phyloP scores from a whole-genome alignment of 345 rosid genomes.

The Clarkia xantiana region DNA sequence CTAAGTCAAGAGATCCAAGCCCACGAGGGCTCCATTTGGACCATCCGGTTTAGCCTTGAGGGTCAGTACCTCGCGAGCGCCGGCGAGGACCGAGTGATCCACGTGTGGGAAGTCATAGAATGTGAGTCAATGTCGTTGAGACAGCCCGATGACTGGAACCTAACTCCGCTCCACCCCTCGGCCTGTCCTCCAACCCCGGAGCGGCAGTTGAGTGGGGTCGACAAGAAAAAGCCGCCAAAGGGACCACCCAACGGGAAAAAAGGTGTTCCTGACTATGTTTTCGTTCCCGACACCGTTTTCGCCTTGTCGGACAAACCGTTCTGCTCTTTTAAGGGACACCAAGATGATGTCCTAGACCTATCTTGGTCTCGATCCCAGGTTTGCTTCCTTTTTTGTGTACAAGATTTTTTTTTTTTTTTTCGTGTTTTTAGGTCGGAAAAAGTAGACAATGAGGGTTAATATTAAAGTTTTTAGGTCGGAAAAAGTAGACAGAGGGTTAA shows the following conservation, averaged over 20 bases:
- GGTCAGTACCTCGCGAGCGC: conserved; percentile 59
- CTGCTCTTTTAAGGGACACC: conserved; percentile 75
- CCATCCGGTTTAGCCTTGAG: conserved; percentile 56
- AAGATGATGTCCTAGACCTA: conserved; percentile 79
- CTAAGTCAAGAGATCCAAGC: conserved; percentile 87
- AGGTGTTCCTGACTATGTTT: conserved; percentile 66
- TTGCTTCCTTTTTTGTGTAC: no score
- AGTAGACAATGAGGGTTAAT: no score
- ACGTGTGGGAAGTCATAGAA: conserved; percentile 93
- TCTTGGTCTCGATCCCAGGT: conserved; percentile 95
- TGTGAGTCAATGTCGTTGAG: conserved; percentile 44
- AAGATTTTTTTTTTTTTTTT: no score
- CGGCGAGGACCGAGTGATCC: conserved; percentile 64
- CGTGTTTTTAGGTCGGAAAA: no score
- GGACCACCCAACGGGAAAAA: conserved; percentile 20
- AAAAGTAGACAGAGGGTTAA: no score
- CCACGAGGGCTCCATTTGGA: conserved; percentile 88
- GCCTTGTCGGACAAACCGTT: conserved; percentile 65
- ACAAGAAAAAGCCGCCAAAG: conserved; percentile 68
- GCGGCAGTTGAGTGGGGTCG: conserved; percentile 9
- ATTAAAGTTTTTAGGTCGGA: no score
- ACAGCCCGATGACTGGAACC: conserved; percentile 40
- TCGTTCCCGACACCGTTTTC: conserved; percentile 71
- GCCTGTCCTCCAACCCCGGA: conserved; percentile 17
- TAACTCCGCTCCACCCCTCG: conserved; percentile 50